Evolutionary conservation across 1,139 yeast genomes (phyloP), one percentile per base, ranked within the genome.

Genomic region (Lodderomyces margitis): DNA sequence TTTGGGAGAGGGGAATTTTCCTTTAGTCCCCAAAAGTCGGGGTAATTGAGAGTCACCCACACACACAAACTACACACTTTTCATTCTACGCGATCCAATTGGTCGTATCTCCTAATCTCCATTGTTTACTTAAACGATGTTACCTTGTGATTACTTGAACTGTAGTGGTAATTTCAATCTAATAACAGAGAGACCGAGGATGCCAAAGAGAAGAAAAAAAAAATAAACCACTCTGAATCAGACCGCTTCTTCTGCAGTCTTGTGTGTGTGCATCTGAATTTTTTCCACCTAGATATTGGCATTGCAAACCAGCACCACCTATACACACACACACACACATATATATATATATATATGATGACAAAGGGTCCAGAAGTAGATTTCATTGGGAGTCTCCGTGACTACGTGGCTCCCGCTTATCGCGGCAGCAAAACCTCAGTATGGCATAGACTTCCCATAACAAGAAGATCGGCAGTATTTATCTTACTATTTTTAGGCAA

Each of bases 401-500:
- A 44, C 34, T 63, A 52, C 46, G 43, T 42, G 4, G 60, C 68
- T 32, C 39, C 48, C 34, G 47, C 59, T 54, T 66, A 62, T 53
- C 66, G 59, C 40, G 52, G 53, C 39, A 58, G 49, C 37, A 15
- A 64, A 48, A 46, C 50, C 38, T 56, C 86, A 57, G 63, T 80
- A 14, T 83, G 88, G 88, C 74, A 77, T 55, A 61, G 61, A 25
- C 52, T 82, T 10, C 87, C 87, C 1, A 61, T 71, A 3, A 46
- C 69, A n/a, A 62, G 96, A 44, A 68, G 96, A 38, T 81, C 95
- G 1, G 81, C 91, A 1, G 96, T 88, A 27, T 73, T 87, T 54
- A 72, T 87, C 0, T 68, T 87, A 32, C 69, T 88, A 28, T 85
- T 88, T 51, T 64, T 83, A 30, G 94, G 94, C 1, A 70, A 69